A percentile compares a stretch with the other conserved stretches of the same genome.
phyloP scores from a whole-genome alignment of 1,284 basidiomycete genomes.

The Leccinum pachyderme region DNA sequence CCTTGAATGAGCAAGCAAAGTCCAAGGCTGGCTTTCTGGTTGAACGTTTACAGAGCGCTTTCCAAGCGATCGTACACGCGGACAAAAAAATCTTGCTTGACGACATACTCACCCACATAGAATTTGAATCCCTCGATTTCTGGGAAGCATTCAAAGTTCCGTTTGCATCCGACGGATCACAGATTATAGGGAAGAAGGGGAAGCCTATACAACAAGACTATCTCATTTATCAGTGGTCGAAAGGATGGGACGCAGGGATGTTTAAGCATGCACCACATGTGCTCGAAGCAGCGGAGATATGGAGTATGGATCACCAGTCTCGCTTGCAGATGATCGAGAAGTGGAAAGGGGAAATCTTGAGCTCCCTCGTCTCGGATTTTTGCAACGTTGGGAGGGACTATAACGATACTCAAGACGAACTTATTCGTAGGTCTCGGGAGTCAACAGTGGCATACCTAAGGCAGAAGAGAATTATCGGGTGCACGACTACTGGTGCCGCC shows the following conservation, averaged over 20 bases:
- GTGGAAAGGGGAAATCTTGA: slow-evolving; percentile 45
- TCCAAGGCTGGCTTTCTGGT: slow-evolving; percentile 22
- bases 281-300: slow-evolving; percentile 34
- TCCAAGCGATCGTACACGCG: slow-evolving; percentile 31
- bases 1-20: slow-evolving; percentile 40
- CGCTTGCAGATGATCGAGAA: slow-evolving; percentile 34
- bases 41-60: slow-evolving; percentile 31
- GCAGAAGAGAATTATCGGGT: slow-evolving; percentile 60
- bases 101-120: slow-evolving; percentile 42
- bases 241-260: slow-evolving; percentile 42
- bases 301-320: slow-evolving; percentile 40
- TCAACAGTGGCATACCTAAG: slow-evolving; percentile 38
- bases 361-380: slow-evolving; percentile 39
- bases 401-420: slow-evolving; percentile 38
- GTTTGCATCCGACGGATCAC: slow-evolving; percentile 40
- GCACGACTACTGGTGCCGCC: slow-evolving; percentile 67
- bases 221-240: slow-evolving; percentile 48
- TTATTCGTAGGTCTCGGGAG: slow-evolving; percentile 40
- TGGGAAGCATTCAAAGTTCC: slow-evolving; percentile 52
- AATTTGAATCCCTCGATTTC: slow-evolving; percentile 45
- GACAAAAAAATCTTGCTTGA: slow-evolving; percentile 12
- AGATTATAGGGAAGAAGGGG: slow-evolving; percentile 39
- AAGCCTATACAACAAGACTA: slow-evolving; percentile 36
- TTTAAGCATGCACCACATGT: slow-evolving; percentile 35
- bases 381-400: slow-evolving; percentile 39